A percentile compares a stretch with the other conserved stretches of the same genome.
Evolutionary conservation across 2,329 filamentous ascomycete genomes (phyloP).

Genomic region (Raffaelea ambrosiae): DNA sequence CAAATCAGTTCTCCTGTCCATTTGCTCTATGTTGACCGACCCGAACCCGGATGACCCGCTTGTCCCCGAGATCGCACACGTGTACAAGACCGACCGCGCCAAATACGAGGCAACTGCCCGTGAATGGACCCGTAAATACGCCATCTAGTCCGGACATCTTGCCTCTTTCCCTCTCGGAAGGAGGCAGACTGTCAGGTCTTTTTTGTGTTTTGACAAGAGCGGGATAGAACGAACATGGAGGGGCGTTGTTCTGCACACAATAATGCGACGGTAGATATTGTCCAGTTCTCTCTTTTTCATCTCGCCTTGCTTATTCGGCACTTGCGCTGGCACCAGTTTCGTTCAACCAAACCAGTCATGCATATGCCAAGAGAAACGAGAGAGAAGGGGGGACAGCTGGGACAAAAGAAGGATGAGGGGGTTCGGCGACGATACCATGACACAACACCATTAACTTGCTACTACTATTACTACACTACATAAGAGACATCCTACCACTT

Average conservation of each 20-base stretch:
- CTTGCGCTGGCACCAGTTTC: not conserved
- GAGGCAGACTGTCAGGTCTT: not conserved
- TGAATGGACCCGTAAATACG: conserved; percentile 99
- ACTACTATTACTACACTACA: conserved; percentile 1
- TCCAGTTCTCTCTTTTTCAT: no score
- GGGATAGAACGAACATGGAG: not conserved
- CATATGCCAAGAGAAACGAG: not conserved
- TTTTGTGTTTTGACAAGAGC: not conserved
- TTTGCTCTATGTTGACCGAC: conserved; percentile 99
- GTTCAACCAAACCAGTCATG: not conserved
- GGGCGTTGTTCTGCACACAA: not conserved
- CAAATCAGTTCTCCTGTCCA: conserved; percentile 76
- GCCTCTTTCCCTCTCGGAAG: not conserved
- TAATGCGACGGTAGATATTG: not conserved
- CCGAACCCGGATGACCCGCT: conserved; percentile 98
- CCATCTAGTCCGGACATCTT: conserved; percentile 52
- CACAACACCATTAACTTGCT: conserved; percentile 1
- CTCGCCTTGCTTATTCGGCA: no score
- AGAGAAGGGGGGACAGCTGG: not conserved
- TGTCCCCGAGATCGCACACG: conserved; percentile 96
- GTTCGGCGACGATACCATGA: conserved; percentile 7
- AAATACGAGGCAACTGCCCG: conserved; percentile 93
- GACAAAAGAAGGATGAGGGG: not conserved
- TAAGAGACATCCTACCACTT: no score
- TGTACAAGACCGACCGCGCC: conserved; percentile 97